phyloP scores from a whole-genome alignment of 2,329 filamentous ascomycete genomes.

The Fusarium sp. region DNA sequence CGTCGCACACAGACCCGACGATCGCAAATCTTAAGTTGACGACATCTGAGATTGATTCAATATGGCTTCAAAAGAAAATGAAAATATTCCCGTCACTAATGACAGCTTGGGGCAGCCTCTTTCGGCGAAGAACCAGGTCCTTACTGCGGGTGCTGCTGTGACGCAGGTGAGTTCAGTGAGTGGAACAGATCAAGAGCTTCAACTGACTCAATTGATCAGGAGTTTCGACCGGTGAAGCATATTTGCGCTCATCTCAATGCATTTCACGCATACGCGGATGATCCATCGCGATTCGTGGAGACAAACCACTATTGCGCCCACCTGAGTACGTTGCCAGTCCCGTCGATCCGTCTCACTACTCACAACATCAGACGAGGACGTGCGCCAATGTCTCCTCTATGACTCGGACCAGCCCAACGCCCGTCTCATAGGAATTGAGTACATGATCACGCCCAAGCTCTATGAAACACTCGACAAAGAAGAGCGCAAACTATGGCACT shows the following conservation, averaged over 20 bases:
- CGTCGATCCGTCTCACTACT: slow-evolving; percentile 55
- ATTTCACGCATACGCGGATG: slow-evolving; percentile 86
- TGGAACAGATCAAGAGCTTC: fast-evolving
- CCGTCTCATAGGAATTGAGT: slow-evolving; percentile 85
- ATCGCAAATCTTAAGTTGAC: slow-evolving; percentile 28
- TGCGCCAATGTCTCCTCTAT: slow-evolving; percentile 89
- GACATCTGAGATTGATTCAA: background rate
- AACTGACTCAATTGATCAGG: slow-evolving; percentile 53
- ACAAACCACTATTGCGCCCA: slow-evolving; percentile 89
- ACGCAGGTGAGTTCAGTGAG: slow-evolving; percentile 62
- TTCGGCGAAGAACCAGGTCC: slow-evolving; percentile 67
- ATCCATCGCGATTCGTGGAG: slow-evolving; percentile 77
- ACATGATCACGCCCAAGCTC: slow-evolving; percentile 81
- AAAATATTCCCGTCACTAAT: slow-evolving; percentile 36
- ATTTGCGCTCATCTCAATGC: slow-evolving; percentile 88
- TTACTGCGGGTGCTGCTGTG: slow-evolving; percentile 72
- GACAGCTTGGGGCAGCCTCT: slow-evolving; percentile 61
- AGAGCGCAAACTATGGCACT: slow-evolving; percentile 85
- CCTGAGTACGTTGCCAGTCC: slow-evolving; percentile 59
- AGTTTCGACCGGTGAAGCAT: slow-evolving; percentile 78
- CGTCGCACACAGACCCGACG: background rate
- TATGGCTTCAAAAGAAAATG: slow-evolving; percentile 21
- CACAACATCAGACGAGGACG: slow-evolving; percentile 62
- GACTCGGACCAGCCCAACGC: slow-evolving; percentile 76
- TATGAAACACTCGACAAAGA: slow-evolving; percentile 74